Evolutionary conservation across 176 grass and related monocot species (phyloP).

Genomic region (Triticum dicoccoides): DNA sequence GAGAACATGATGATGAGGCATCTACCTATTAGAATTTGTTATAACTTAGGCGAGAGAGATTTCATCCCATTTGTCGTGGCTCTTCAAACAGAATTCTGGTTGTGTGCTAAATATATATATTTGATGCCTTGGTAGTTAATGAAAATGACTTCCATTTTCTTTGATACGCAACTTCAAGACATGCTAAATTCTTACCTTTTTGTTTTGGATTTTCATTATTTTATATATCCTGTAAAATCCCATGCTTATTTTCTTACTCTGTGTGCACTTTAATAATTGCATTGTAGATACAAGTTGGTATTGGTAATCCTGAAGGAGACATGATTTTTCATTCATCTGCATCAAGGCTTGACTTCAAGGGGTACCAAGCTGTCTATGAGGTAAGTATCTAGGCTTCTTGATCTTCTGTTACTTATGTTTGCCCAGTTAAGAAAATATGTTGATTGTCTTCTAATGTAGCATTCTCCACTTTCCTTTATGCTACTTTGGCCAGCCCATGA

Average conservation of each 20-base stretch:
- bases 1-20: neutral
- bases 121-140: neutral
- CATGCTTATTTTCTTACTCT: conserved; percentile 22
- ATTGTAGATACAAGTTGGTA: conserved; percentile 88
- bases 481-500: neutral
- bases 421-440: conserved; percentile 11
- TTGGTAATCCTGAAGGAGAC: conserved; percentile 55
- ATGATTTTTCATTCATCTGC: conserved; percentile 61
- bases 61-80: conserved; percentile 6
- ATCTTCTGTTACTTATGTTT: conserved; percentile 12
- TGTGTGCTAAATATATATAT: neutral
- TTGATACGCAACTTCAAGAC: neutral
- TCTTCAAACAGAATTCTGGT: neutral
- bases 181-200: conserved; percentile 3
- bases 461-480: neutral
- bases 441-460: neutral
- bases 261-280: neutral
- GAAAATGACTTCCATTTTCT: conserved; percentile 11
- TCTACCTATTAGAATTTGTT: neutral
- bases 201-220: neutral
- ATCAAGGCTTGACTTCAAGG: conserved; percentile 75
- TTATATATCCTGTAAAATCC: neutral
- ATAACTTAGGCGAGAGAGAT: neutral
- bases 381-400: conserved; percentile 37
- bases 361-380: conserved; percentile 76